A percentile compares a stretch with the other conserved stretches of the same genome.
These are phyloP conservation scores for Apiospora phragmitis DNA, from an alignment of 2,329 filamentous ascomycete species.

Conservation along the genomic window DNA sequence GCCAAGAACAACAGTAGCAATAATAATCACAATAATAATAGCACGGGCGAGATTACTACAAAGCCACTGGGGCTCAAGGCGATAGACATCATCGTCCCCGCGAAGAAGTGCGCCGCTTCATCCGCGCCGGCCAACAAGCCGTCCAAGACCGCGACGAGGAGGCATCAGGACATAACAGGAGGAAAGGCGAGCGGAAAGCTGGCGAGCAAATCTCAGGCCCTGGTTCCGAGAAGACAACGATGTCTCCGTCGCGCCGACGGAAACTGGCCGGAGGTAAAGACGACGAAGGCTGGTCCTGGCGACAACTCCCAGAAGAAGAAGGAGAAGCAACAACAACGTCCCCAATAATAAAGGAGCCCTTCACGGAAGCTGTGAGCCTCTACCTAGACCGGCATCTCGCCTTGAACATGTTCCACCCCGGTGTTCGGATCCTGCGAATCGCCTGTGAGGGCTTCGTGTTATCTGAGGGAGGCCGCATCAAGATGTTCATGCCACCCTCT, in stretches of 20 bases:
- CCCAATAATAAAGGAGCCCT: slow-evolving; percentile 35
- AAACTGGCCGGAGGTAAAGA: slow-evolving; percentile 45
- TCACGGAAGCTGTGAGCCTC: slow-evolving; percentile 49
- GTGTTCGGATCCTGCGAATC: slow-evolving; percentile 53
- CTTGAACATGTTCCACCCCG: slow-evolving; percentile 55
- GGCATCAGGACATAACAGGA: neutral
- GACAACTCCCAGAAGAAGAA: neutral
- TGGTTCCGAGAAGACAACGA: neutral
- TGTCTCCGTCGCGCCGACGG: slow-evolving; percentile 9
- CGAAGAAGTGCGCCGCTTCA: slow-evolving; percentile 47
- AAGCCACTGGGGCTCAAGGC: slow-evolving; percentile 38
- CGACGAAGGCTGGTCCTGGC: slow-evolving; percentile 57
- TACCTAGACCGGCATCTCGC: slow-evolving; percentile 56
- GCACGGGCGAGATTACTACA: neutral
- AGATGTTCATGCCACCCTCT: slow-evolving; percentile 38
- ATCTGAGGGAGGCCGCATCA: slow-evolving; percentile 48
- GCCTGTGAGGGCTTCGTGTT: slow-evolving; percentile 58
- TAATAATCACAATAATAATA: slow-evolving; percentile 10
- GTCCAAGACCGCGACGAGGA: slow-evolving; percentile 30
- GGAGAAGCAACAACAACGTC: neutral
- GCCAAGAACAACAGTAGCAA: neutral
- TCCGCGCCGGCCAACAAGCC: slow-evolving; percentile 38
- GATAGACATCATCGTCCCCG: slow-evolving; percentile 53
- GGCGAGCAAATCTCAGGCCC: neutral
- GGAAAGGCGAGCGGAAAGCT: neutral